Base-by-base conservation (phyloP, 352 stramenopile species). In the Plasmopara halstedii region DNA sequence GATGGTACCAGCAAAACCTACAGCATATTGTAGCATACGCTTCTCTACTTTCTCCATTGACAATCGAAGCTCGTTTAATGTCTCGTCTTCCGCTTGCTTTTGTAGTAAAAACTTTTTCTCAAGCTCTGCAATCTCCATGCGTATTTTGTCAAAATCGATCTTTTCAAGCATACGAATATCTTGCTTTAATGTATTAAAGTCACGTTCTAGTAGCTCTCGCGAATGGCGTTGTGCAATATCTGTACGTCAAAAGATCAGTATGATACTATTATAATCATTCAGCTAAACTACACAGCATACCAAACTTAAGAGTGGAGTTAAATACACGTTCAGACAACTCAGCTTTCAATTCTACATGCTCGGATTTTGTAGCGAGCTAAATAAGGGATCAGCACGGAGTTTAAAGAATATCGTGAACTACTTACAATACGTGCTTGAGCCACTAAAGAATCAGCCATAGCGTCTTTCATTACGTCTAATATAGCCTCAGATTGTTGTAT, bases 21-120 rank as follows among this genome's bases (percentile, higher is more conserved):
- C 76, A 0, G 73, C 79, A 52, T 94, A 94, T 57, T 94, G 81
- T 7, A 94, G 68, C 65, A 94, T 91, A 26, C 83, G 76, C 60
- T 92, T 94, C 63, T 94, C 80, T 11, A 92, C 80, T 40, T 85
- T 89, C 54, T 94, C 83, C 76, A 92, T 94, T 20, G 83, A 88
- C 35, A 94, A 55, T 23, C 82, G 77, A 46, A 94, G 53, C 39
- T 90, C 79, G 49, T 90, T 92, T 38, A 94, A 57, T 22, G 80
- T 94, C 44, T 91, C 80, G 35, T 94, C 82, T 46, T 94, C 82
- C 3, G 77, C 77, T 51, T 94, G 81, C 58, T 94, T 94, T 44
- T 94, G 82, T 41, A 94, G 60, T 48, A 94, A 50, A 64, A 94
- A 94, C 58, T 94, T 90, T 34, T 90, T 90, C 50, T 94, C 82